Evolutionary conservation across 2,329 filamentous ascomycete species (phyloP).

Genomic region (Fusarium torreyae): DNA sequence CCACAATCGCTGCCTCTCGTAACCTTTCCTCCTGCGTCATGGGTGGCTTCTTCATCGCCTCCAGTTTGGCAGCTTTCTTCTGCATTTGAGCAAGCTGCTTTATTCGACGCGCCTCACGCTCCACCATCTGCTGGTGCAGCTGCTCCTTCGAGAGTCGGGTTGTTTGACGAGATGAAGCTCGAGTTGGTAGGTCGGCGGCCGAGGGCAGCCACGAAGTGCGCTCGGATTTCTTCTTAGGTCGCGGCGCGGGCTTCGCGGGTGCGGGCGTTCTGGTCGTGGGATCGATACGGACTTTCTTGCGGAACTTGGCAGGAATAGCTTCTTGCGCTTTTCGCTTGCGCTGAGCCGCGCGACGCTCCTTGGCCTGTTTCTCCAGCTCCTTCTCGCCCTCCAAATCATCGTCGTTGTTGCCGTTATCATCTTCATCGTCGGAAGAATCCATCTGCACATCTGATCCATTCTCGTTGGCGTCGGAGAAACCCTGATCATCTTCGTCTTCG

Average conservation of each 20-base stretch:
- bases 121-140: slow-evolving; percentile 79
- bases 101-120: slow-evolving; percentile 78
- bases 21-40: slow-evolving; percentile 91
- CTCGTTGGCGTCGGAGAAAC: slow-evolving; percentile 78
- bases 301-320: slow-evolving; percentile 77
- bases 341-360: slow-evolving; percentile 74
- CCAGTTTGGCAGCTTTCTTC: slow-evolving; percentile 77
- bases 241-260: slow-evolving; percentile 60
- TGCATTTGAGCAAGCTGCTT: slow-evolving; percentile 79
- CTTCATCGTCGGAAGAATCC: slow-evolving; percentile 87
- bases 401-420: slow-evolving; percentile 74
- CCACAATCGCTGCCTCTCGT: slow-evolving; percentile 84
- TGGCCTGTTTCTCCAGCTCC: slow-evolving; percentile 84
- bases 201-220: slow-evolving; percentile 72
- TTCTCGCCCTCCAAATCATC: slow-evolving; percentile 90
- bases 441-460: slow-evolving; percentile 84
- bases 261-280: slow-evolving; percentile 59
- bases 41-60: slow-evolving; percentile 81
- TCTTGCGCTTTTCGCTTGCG: slow-evolving; percentile 87
- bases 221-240: slow-evolving; percentile 73
- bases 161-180: slow-evolving; percentile 71
- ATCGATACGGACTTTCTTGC: slow-evolving; percentile 84
- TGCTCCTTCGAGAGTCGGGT: slow-evolving; percentile 73
- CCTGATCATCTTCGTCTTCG: slow-evolving; percentile 77
- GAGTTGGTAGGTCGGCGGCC: slow-evolving; percentile 68